Evolutionary conservation across 306 rosid genomes (phyloP).

Genomic region (Quercus ilex): DNA sequence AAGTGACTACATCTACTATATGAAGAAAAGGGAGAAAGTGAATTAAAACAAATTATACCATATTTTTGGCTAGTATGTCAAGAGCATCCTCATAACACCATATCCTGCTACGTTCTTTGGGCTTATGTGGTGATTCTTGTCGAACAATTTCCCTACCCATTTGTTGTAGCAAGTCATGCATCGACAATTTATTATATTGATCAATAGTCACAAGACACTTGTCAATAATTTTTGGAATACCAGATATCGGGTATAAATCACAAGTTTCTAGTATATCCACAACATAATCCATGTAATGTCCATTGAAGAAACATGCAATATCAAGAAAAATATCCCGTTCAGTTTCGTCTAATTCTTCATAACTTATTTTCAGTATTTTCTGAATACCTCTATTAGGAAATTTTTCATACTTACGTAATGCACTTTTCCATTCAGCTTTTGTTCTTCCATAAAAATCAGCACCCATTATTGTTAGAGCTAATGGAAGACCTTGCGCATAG

Average conservation of each 20-base stretch:
- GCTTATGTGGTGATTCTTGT: slow-evolving; percentile 20
- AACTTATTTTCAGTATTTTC: too few species aligned
- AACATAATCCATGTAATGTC: neutral
- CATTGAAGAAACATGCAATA: slow-evolving; percentile 38
- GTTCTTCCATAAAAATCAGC: too few species aligned
- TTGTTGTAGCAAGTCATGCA: slow-evolving; percentile 44
- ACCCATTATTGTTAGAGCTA: too few species aligned
- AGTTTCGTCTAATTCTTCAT: too few species aligned
- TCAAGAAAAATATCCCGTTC: neutral
- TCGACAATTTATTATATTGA: neutral
- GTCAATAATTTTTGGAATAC: too few species aligned
- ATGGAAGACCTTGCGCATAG: too few species aligned
- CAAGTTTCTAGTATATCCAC: slow-evolving; percentile 12
- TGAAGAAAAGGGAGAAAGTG: too few species aligned
- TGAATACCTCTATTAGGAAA: too few species aligned
- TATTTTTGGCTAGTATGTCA: slow-evolving; percentile 7
- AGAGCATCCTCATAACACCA: slow-evolving; percentile 36
- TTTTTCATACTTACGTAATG: too few species aligned
- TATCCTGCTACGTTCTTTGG: slow-evolving; percentile 29
- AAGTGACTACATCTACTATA: too few species aligned
- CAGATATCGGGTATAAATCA: neutral
- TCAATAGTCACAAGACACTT: too few species aligned
- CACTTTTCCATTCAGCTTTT: too few species aligned
- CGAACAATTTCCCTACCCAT: slow-evolving; percentile 38
- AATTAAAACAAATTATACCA: slow-evolving; percentile 1